Percentiles rank a stretch among this genome's conserved stretches.
Evolutionary conservation across 805 yeast species (phyloP).

Genomic region (Candida cerambycidarum): DNA sequence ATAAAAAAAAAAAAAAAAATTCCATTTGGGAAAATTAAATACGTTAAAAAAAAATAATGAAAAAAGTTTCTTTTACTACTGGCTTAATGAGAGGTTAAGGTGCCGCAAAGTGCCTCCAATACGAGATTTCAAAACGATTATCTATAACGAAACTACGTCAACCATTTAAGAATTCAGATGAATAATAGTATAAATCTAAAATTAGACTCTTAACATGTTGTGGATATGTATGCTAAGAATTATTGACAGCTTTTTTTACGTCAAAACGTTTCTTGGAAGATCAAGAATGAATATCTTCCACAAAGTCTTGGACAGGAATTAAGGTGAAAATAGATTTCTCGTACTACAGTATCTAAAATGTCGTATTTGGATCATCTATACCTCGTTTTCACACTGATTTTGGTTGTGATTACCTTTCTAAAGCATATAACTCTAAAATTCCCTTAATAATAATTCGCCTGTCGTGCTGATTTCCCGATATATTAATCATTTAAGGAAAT

Average conservation of each 20-base stretch:
- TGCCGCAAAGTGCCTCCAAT: neutral
- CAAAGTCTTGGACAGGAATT: neutral
- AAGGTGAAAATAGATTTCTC: neutral
- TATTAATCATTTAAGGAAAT: neutral
- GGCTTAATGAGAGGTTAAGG: neutral
- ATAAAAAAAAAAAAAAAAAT: conserved; percentile 3
- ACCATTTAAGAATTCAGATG: no score
- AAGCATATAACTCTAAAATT: no score
- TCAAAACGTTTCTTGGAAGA: neutral
- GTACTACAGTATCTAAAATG: neutral
- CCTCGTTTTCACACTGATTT: neutral
- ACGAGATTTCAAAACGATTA: neutral
- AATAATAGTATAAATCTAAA: no score
- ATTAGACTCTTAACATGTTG: no score
- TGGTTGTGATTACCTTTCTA: no score
- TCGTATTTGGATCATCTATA: neutral
- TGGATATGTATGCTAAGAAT: neutral
- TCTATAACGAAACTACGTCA: neutral
- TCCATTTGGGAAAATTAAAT: conserved; percentile 6
- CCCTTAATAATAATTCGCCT: neutral
- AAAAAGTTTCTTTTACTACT: conserved; percentile 3
- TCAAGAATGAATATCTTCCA: neutral
- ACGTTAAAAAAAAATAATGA: neutral
- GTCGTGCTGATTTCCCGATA: no score
- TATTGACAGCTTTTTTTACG: neutral